Conservation (phyloP, 257 asterid species). For the Rhazya stricta region DNA sequence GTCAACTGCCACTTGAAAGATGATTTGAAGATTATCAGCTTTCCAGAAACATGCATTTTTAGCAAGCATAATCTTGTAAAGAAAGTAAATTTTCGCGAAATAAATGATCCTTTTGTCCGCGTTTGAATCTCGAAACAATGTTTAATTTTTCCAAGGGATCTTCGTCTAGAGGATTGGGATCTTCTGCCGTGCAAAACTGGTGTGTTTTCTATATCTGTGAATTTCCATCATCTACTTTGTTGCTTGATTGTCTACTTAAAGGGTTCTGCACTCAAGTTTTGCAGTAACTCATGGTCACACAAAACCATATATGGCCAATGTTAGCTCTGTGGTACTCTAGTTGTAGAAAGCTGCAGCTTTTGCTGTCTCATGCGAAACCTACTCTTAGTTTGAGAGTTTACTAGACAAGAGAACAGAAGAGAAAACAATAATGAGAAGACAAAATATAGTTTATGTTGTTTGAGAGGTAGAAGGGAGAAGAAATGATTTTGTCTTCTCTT, state of each 20-base stretch:
- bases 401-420: too few species aligned
- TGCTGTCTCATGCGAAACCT: not conserved
- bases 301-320: not conserved
- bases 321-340: not conserved
- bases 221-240: not conserved
- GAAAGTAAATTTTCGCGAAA: not conserved
- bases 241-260: not conserved
- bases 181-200: not conserved
- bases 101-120: not conserved
- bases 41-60: not conserved
- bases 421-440: too few species aligned
- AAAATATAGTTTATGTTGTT: too few species aligned
- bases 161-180: not conserved
- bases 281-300: not conserved
- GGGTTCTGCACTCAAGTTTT: not conserved
- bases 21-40: not conserved
- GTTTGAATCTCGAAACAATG: too few species aligned
- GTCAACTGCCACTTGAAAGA: not conserved
- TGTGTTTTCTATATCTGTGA: not conserved
- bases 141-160: not conserved
- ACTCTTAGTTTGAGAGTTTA: too few species aligned
- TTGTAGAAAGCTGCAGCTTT: not conserved
- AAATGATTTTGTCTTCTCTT: too few species aligned
- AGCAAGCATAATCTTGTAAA: not conserved
- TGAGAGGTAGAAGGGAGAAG: too few species aligned